Conservation (phyloP, 192 early-diverging fungal genomes). For the Coemansia sp. region DNA sequence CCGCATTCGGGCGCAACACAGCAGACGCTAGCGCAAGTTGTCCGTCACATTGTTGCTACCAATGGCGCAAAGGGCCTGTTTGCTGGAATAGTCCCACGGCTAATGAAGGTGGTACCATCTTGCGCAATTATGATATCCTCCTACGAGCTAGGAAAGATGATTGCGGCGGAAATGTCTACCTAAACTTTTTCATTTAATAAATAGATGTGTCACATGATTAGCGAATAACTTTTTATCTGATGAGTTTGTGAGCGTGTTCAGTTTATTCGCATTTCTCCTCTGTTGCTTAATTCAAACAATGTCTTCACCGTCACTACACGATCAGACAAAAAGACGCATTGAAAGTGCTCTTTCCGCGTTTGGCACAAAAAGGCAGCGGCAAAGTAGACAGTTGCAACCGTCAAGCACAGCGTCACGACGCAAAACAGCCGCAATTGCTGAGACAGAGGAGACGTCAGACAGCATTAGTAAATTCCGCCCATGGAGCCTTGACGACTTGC, state of each 20-base stretch:
- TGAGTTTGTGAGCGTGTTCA: neutral
- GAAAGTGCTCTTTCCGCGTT: constrained; percentile 38
- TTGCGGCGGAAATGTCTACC: neutral
- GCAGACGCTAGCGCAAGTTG: constrained; percentile 20
- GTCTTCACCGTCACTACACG: constrained; percentile 32
- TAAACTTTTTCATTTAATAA: neutral
- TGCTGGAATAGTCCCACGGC: constrained; percentile 67
- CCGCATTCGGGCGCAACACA: constrained; percentile 17
- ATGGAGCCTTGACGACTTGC: constrained; percentile 49
- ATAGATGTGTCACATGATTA: constrained; percentile 7
- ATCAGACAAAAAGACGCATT: constrained; percentile 36
- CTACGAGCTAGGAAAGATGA: constrained; percentile 70
- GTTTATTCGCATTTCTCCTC: neutral
- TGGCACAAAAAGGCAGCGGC: constrained; percentile 29
- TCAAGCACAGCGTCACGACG: neutral
- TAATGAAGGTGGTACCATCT: constrained; percentile 84
- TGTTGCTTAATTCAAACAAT: constrained; percentile 15
- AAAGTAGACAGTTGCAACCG: neutral
- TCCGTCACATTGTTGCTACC: constrained; percentile 41
- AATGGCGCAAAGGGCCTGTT: constrained; percentile 40
- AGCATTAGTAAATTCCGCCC: constrained; percentile 39
- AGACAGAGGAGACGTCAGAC: neutral
- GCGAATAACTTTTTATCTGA: neutral
- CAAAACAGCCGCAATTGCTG: neutral
- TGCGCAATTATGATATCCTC: constrained; percentile 96